phyloP scores from a whole-genome alignment of 345 rosid species.

The Draba incana region DNA sequence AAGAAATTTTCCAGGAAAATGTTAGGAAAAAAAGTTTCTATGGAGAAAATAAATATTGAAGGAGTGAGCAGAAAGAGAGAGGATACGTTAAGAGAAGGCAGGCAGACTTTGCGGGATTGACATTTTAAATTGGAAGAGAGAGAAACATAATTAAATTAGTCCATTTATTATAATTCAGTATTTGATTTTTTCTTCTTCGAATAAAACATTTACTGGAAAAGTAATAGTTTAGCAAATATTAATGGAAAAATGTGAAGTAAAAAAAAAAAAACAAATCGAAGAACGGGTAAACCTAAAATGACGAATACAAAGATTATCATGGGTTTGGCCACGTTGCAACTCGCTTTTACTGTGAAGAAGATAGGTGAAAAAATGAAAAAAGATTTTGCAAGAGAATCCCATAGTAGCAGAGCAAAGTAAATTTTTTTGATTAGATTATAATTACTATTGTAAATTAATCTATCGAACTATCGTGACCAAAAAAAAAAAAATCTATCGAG shows the following conservation, averaged over 20 bases:
- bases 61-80: conserved; percentile 25
- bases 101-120: conserved; percentile 60
- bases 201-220: not conserved
- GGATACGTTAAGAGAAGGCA: conserved; percentile 64
- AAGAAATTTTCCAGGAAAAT: conserved; percentile 7
- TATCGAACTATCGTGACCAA: not conserved
- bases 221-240: not conserved
- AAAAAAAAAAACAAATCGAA: not conserved
- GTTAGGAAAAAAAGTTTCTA: not conserved
- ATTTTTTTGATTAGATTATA: too few species aligned
- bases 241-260: too few species aligned
- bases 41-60: not conserved
- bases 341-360: not conserved
- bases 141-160: not conserved
- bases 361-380: not conserved
- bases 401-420: not conserved
- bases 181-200: not conserved
- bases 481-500: not conserved
- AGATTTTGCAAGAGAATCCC: not conserved
- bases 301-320: not conserved
- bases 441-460: too few species aligned
- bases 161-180: conserved; percentile 8
- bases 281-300: conserved; percentile 29
- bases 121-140: conserved; percentile 62
- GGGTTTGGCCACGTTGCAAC: conserved; percentile 7